Evolutionary conservation across 306 rosid species (phyloP).

Genomic region (Sesbania bispinosa): DNA sequence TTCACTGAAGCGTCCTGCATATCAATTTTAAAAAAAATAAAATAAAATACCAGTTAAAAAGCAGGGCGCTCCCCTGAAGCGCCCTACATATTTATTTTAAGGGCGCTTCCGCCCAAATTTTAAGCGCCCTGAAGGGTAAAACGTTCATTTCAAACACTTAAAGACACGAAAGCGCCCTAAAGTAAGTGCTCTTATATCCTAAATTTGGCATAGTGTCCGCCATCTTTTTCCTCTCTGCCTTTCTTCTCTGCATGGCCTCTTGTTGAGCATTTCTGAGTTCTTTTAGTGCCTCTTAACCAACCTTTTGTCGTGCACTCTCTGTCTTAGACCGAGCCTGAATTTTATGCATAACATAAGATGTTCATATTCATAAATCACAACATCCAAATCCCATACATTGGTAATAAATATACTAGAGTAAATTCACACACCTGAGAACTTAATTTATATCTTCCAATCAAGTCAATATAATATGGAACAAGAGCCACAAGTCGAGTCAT

Average conservation of each 20-base stretch:
- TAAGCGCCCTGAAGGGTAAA: too few species aligned
- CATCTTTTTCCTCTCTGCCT: constrained; percentile 78
- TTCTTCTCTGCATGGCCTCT: constrained; percentile 87
- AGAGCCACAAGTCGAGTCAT: constrained; percentile 78
- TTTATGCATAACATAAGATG: neutral
- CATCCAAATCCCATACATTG: neutral
- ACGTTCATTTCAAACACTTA: too few species aligned
- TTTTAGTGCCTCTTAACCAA: constrained; percentile 79
- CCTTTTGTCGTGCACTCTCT: constrained; percentile 62
- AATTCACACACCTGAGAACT: constrained; percentile 69
- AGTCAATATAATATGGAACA: constrained; percentile 83
- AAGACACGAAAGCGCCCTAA: too few species aligned
- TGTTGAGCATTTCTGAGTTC: constrained; percentile 79
- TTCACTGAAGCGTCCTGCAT: too few species aligned
- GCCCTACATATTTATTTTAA: too few species aligned
- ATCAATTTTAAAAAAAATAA: too few species aligned
- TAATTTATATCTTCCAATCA: constrained; percentile 82
- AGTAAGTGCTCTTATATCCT: too few species aligned
- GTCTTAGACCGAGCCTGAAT: constrained; percentile 87
- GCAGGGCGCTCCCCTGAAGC: too few species aligned
- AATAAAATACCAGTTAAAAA: too few species aligned
- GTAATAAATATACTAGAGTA: neutral
- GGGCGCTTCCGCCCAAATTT: too few species aligned
- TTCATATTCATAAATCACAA: neutral
- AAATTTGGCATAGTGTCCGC: too few species aligned